A percentile compares a stretch with the other conserved stretches of the same genome.
Conservation (phyloP, 148 eudicot species). For the Silene uniflora region DNA sequence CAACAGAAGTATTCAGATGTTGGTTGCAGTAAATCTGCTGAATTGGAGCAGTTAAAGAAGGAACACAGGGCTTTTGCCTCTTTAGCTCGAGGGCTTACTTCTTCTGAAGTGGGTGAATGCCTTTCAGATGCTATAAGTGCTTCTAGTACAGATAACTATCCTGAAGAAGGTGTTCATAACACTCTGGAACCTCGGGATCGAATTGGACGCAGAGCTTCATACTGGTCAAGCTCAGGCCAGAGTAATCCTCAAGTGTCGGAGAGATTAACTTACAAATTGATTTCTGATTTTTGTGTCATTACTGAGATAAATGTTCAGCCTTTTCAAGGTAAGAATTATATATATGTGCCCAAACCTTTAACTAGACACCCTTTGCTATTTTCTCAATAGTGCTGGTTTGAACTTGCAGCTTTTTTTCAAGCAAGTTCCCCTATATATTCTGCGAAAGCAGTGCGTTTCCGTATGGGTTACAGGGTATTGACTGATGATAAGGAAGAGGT, state of each 20-base stretch:
- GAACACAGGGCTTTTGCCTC: slow-evolving; percentile 58
- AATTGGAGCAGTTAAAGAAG: slow-evolving; percentile 38
- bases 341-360: neutral
- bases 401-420: slow-evolving; percentile 69
- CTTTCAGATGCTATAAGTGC: slow-evolving; percentile 61
- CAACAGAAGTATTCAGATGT: slow-evolving; percentile 24
- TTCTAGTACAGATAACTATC: slow-evolving; percentile 83
- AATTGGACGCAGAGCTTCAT: slow-evolving; percentile 43
- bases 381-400: slow-evolving; percentile 15
- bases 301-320: slow-evolving; percentile 67
- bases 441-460: slow-evolving; percentile 76
- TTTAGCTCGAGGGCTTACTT: slow-evolving; percentile 48
- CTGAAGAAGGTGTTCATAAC: slow-evolving; percentile 60
- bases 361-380: slow-evolving; percentile 7
- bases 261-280: slow-evolving; percentile 56
- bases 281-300: slow-evolving; percentile 56
- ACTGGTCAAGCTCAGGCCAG: slow-evolving; percentile 91
- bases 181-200: slow-evolving; percentile 67
- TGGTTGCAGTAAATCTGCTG: slow-evolving; percentile 42
- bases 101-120: slow-evolving; percentile 45
- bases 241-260: slow-evolving; percentile 67
- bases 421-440: slow-evolving; percentile 64
- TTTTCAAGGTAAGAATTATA: slow-evolving; percentile 48
- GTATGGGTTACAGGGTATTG: slow-evolving; percentile 55
- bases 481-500: slow-evolving; percentile 28